These are phyloP conservation scores for Saccharomyces paradoxus DNA, from an alignment of 805 yeast species.

Conservation along the genomic window DNA sequence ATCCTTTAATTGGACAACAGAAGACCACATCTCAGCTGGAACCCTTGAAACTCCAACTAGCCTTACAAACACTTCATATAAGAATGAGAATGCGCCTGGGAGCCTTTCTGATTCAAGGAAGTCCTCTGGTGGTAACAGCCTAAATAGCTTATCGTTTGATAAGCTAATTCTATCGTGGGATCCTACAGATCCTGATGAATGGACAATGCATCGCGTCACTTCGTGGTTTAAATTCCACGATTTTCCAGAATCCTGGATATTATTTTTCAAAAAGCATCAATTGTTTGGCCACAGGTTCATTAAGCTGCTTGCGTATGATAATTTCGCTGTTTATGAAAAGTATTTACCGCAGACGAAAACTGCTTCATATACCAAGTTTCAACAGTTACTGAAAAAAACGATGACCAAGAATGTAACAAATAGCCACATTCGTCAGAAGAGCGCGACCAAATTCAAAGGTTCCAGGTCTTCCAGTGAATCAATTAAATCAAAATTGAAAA, in stretches of 20 bases:
- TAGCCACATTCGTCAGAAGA: slow-evolving; percentile 19
- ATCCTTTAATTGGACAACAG: neutral
- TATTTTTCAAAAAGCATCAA: slow-evolving; percentile 47
- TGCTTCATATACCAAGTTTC: slow-evolving; percentile 50
- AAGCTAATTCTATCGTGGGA: slow-evolving; percentile 38
- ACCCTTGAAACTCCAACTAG: neutral
- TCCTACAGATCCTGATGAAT: slow-evolving; percentile 47
- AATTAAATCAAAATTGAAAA: slow-evolving; percentile 10
- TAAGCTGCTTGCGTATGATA: slow-evolving; percentile 59
- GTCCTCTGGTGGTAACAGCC: slow-evolving; percentile 21
- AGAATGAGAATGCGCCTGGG: neutral
- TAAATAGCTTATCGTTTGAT: slow-evolving; percentile 20
- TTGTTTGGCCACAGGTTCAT: slow-evolving; percentile 58
- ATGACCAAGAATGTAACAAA: slow-evolving; percentile 27
- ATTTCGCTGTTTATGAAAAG: slow-evolving; percentile 37
- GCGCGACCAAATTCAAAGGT: slow-evolving; percentile 15
- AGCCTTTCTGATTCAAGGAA: slow-evolving; percentile 13
- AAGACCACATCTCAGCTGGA: neutral
- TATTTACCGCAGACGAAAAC: slow-evolving; percentile 39
- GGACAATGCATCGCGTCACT: slow-evolving; percentile 64
- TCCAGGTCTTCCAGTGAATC: slow-evolving; percentile 27
- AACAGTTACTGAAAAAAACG: slow-evolving; percentile 44
- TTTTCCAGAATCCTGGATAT: slow-evolving; percentile 70
- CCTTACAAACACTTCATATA: neutral
- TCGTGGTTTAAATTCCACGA: slow-evolving; percentile 61